phyloP scores from a whole-genome alignment of 805 yeast genomes.

The Candida silvicultrix region DNA sequence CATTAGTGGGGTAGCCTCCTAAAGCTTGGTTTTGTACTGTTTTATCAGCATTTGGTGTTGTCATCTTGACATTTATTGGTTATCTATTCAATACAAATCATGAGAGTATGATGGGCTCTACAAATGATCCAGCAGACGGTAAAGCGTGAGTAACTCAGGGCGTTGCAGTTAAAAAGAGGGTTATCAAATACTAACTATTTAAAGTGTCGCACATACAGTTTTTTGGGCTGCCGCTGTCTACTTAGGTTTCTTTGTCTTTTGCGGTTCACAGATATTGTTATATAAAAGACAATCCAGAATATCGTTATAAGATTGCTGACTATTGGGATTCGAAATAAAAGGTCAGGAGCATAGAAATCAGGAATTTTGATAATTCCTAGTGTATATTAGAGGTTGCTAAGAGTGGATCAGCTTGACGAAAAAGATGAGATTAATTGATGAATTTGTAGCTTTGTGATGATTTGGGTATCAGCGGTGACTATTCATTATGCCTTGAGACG shows the following conservation, averaged over 20 bases:
- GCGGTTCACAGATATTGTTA: slow-evolving; percentile 77
- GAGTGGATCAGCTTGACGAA: too few relatives aligned
- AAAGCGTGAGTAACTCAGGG: slow-evolving; percentile 58
- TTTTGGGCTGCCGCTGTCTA: slow-evolving; percentile 87
- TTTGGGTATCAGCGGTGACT: too few relatives aligned
- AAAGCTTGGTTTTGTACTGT: slow-evolving; percentile 96
- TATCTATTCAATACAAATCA: slow-evolving; percentile 72
- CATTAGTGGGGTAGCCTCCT: slow-evolving; percentile 40
- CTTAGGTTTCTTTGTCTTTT: slow-evolving; percentile 71
- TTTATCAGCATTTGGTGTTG: slow-evolving; percentile 86
- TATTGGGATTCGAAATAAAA: too few relatives aligned
- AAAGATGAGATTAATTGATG: too few relatives aligned
- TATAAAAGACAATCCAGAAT: slow-evolving; percentile 63
- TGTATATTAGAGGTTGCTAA: too few relatives aligned
- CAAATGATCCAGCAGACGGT: slow-evolving; percentile 88
- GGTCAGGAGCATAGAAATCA: too few relatives aligned
- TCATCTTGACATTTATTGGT: slow-evolving; percentile 81
- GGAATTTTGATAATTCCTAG: too few relatives aligned
- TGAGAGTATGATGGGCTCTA: slow-evolving; percentile 91
- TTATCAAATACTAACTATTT: background rate
- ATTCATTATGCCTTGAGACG: too few relatives aligned
- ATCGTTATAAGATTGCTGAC: slow-evolving; percentile 26
- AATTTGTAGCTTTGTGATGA: too few relatives aligned
- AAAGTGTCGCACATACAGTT: slow-evolving; percentile 81
- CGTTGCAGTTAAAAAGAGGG: too few relatives aligned